Base-by-base conservation (phyloP, 768 basidiomycete species). In the Rhodosporidiobolus sp. region DNA sequence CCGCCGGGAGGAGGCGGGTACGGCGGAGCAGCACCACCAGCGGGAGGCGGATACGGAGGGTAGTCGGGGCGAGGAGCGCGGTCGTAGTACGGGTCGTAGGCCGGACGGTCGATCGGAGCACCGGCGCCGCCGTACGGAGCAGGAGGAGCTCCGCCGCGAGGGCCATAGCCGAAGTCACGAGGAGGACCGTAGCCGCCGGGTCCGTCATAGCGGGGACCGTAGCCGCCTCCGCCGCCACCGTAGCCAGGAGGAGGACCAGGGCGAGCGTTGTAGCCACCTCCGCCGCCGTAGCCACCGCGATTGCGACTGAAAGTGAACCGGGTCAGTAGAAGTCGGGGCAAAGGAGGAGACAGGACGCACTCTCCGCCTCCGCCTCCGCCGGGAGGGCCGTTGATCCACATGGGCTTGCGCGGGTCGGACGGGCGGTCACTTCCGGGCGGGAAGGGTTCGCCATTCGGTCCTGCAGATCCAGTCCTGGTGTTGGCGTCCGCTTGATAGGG, bases 61-160 rank as follows among this genome's bases (percentile, higher is more conserved):
- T 73, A 68, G 34, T 20, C 65, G 55, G 65, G 61, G 1, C 54
- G 53, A 26, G 62, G 63, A 54, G 70, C 28, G 46, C 65, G 43
- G 62, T 46, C 69, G 69, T 65, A 75, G 67, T 75, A 75, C 3
- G 74, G 67, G 57, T 75, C 74, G 58, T 61, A 71, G 38, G 70
- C 59, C n/a, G 63, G 70, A 12, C 70, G 63, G 45, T 66, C 65
- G 12, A 63, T n/a, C 0, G 65, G 65, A 35, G 65, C n/a, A n/a
- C n/a, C n/a, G n/a, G n/a, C 32, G 16, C 46, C 35, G 20, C 60
- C 54, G 56, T 49, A 28, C 0, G 73, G 61, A 48, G 65, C 57
- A 30, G 66, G 63, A 65, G 68, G 65, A 9, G 55, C n/a, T 8
- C 56, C 50, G 48, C 59, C 58, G 45, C 32, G 46, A 48, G 57